phyloP scores from a whole-genome alignment of 257 asterid species.

The Eucommia ulmoides region DNA sequence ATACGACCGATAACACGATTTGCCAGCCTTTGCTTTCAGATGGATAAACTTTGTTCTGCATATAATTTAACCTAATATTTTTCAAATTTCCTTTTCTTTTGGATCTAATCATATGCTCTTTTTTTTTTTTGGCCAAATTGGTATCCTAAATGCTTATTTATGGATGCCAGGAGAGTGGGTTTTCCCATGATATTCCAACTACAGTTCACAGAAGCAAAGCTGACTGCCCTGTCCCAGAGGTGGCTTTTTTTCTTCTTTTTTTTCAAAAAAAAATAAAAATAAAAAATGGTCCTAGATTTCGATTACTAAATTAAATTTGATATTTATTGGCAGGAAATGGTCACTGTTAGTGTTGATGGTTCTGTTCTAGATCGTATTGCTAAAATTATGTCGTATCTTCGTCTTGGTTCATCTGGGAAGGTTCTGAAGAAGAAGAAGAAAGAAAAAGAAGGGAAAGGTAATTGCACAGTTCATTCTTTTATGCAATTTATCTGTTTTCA shows the following conservation, averaged over 20 bases:
- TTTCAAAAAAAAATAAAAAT: too few species aligned
- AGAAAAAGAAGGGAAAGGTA: constrained; percentile 85
- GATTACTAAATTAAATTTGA: too few species aligned
- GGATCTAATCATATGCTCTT: too few species aligned
- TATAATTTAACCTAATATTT: too few species aligned
- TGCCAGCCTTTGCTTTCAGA: too few species aligned
- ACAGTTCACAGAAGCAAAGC: constrained; percentile 96
- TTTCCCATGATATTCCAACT: constrained; percentile 89
- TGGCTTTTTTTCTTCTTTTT: constrained; percentile 16
- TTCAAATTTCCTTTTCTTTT: too few species aligned
- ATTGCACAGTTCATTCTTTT: too few species aligned
- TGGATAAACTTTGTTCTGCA: too few species aligned
- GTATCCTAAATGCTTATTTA: constrained; percentile 7
- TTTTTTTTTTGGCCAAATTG: too few species aligned
- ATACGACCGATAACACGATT: too few species aligned
- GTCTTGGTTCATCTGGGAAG: constrained; percentile 98
- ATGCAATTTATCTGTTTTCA: too few species aligned
- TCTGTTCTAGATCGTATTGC: constrained; percentile 91
- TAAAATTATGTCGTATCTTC: constrained; percentile 94
- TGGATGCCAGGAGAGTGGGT: constrained; percentile 65
- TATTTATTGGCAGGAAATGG: constrained; percentile 75
- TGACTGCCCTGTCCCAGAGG: constrained; percentile 99
- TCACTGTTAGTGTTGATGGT: constrained; percentile 89
- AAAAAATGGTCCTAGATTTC: too few species aligned
- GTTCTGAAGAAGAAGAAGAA: constrained; percentile 97